These are phyloP conservation scores for Tricholoma terreum DNA, from an alignment of 768 basidiomycete species.

Conservation along the genomic window DNA sequence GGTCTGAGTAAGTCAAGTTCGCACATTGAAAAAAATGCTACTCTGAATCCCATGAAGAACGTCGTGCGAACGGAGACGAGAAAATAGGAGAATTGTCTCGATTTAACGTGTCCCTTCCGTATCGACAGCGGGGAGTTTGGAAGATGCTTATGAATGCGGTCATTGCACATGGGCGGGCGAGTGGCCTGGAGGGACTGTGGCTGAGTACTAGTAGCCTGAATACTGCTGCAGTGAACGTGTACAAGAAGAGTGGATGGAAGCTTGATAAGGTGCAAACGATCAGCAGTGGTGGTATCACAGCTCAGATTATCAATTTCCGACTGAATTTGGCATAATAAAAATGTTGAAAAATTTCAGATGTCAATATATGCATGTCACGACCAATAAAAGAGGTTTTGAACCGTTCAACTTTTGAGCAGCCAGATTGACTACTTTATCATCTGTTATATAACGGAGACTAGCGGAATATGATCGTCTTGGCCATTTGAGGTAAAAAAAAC, in stretches of 20 bases:
- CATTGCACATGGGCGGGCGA: not conserved
- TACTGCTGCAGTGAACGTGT: not conserved
- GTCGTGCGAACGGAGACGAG: not conserved
- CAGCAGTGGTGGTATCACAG: no score
- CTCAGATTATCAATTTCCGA: no score
- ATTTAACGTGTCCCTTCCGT: not conserved
- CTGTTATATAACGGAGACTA: no score
- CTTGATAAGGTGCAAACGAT: no score
- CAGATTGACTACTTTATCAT: no score
- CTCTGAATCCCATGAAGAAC: not conserved
- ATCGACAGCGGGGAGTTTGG: not conserved
- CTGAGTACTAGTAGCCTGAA: not conserved
- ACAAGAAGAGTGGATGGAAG: not conserved
- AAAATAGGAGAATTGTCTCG: not conserved
- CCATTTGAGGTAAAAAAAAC: no score
- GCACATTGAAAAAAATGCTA: not conserved
- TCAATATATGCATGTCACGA: no score
- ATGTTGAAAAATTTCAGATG: no score
- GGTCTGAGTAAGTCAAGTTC: not conserved
- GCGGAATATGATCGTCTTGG: no score
- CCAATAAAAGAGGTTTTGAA: no score
- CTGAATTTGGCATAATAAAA: no score
- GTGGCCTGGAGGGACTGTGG: not conserved
- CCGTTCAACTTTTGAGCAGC: no score
- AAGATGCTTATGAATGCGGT: not conserved